Conservation (phyloP, 176 grass and related monocot genomes). For the Olyra latifolia region DNA sequence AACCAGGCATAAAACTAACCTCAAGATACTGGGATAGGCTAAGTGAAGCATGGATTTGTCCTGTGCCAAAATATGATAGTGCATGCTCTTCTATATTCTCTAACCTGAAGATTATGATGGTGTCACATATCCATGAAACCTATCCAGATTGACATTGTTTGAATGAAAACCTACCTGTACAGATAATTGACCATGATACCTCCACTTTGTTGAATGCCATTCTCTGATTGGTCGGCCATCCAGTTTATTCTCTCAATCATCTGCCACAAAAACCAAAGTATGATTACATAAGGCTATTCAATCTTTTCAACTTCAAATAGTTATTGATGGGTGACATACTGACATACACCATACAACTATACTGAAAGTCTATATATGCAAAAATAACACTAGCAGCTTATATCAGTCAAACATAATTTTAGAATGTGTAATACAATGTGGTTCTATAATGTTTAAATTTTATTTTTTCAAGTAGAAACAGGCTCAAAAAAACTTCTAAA, state of each 20-base stretch:
- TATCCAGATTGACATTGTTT: slow-evolving; percentile 6
- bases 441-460: background rate
- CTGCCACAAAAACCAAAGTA: slow-evolving; percentile 34
- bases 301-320: background rate
- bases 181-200: slow-evolving; percentile 99
- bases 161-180: slow-evolving; percentile 56
- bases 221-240: slow-evolving; percentile 90
- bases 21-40: slow-evolving; percentile 60
- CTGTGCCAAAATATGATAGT: slow-evolving; percentile 62
- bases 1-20: slow-evolving; percentile 37
- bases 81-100: slow-evolving; percentile 82
- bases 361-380: background rate
- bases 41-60: slow-evolving; percentile 62
- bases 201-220: slow-evolving; percentile 95
- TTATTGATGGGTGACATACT: background rate
- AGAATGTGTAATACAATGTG: background rate
- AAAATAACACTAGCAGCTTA: background rate
- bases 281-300: background rate
- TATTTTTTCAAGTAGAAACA: background rate
- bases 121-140: background rate
- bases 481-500: background rate
- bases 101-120: slow-evolving; percentile 47
- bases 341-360: background rate
- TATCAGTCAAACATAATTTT: background rate
- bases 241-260: slow-evolving; percentile 94